Evolutionary conservation across 495 filamentous ascomycete species (phyloP), one percentile per base, ranked within the genome.

Genomic region (Penicillium diatomitis): DNA sequence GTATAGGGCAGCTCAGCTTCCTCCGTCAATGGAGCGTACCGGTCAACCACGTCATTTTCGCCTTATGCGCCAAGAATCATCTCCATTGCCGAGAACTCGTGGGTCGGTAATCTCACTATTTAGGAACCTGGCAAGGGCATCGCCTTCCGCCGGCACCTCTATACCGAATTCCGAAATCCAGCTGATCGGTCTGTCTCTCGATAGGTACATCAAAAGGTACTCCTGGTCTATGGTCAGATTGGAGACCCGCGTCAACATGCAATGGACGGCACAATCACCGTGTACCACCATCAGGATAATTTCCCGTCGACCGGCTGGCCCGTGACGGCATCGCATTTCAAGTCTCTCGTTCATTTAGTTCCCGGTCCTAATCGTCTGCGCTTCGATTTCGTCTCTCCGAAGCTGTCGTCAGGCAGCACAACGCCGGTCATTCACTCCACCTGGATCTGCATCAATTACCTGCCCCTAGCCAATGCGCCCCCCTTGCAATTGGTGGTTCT

Each of bases 161-260:
- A 2, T 20, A 20, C 20, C 20, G 20, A 20, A 20, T 0, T 20
- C 20, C 20, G 20, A 20, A 20, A 20, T 20, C 20, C 0, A 20
- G 20, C 20, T 20, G 20, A 20, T 47, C 51, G 48, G 38, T 12
- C 32, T 28, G 2, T 44, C 10, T 12, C 32, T 34, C 20, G 47
- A 41, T 53, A 94, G 88, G 87, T 90, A 28, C 83, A 92, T 59
- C 90, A 96, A 70, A 95, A 95, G 59, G 79, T 92, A 9, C 72
- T 96, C 5, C 75, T 90, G 33, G 73, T 95, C 20, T 82, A 82
- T 50, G 90, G 90, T 30, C 81, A 85, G 38, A 82, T 90, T 46
- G 87, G 84, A 46, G 87, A 94, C 53, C 76, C 83, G 5, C 62
- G 75, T 32, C 77, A 84, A 49, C 82, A 78, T 55, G 75, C 81